phyloP scores from a whole-genome alignment of 2,329 filamentous ascomycete genomes.

The Cercospora citrullina region DNA sequence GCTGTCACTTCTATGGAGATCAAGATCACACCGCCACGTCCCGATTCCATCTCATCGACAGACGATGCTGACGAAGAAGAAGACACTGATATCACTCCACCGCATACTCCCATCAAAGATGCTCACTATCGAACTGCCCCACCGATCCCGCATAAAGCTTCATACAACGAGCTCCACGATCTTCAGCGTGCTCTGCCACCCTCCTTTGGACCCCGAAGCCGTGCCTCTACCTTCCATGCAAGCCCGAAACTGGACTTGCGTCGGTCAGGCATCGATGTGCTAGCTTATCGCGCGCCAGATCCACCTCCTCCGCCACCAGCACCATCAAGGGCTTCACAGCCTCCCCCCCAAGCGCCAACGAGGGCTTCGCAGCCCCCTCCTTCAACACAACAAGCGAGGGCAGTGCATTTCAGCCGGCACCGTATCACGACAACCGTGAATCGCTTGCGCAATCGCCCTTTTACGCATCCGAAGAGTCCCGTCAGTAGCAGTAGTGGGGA shows the following conservation, averaged over 20 bases:
- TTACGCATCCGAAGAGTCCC: background rate
- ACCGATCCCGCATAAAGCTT: background rate
- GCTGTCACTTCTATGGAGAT: background rate
- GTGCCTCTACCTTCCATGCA: background rate
- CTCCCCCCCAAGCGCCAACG: background rate
- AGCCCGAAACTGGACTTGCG: background rate
- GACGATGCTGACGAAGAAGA: background rate
- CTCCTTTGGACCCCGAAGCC: background rate
- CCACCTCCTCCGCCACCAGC: background rate
- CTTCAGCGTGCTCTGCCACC: constrained; percentile 2
- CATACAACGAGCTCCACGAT: background rate
- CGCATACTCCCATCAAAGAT: constrained; percentile 3
- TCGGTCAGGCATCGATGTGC: background rate
- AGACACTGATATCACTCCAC: background rate
- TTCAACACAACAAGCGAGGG: background rate
- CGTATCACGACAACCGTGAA: constrained; percentile 2
- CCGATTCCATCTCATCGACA: background rate
- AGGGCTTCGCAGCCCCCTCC: background rate
- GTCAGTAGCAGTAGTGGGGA: background rate
- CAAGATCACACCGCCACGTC: background rate
- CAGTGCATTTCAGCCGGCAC: constrained; percentile 4
- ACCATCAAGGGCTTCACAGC: background rate
- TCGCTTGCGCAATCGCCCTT: background rate
- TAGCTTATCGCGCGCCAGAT: background rate
- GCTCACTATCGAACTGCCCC: background rate